phyloP scores from a whole-genome alignment of 169 alveolate genomes.

The Cyclospora cayetanensis region DNA sequence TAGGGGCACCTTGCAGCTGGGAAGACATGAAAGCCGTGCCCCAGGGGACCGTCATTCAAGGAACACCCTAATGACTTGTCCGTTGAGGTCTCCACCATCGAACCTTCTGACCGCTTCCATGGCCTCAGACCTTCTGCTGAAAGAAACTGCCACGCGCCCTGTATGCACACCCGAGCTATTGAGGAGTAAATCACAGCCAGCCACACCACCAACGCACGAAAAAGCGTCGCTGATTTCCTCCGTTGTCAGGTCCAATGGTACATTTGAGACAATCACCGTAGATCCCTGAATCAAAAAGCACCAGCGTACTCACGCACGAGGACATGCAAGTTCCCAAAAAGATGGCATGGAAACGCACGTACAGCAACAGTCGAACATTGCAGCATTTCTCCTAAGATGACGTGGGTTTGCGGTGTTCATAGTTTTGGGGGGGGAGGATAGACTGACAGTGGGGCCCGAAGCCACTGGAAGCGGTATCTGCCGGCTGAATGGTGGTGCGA shows the following conservation, averaged over 20 bases:
- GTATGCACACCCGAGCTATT: constrained; percentile 58
- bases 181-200: constrained; percentile 38
- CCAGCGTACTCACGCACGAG: too few species aligned
- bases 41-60: constrained; percentile 52
- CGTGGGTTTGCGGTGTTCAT: too few species aligned
- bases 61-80: constrained; percentile 62
- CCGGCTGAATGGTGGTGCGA: not conserved
- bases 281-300: constrained; percentile 29
- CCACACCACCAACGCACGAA: constrained; percentile 57
- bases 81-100: constrained; percentile 73
- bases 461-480: not conserved
- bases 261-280: constrained; percentile 42
- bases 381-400: too few species aligned
- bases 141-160: constrained; percentile 49
- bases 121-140: not conserved
- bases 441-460: not conserved
- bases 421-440: too few species aligned
- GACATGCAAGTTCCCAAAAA: not conserved
- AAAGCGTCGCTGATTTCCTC: constrained; percentile 68
- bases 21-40: too few species aligned
- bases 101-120: constrained; percentile 55
- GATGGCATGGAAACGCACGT: too few species aligned
- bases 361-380: too few species aligned
- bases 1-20: too few species aligned
- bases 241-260: constrained; percentile 63